Percentiles rank a stretch among this genome's conserved stretches.
Evolutionary conservation across 2,329 filamentous ascomycete species (phyloP).

Genomic region (Colletotrichum tabaci): DNA sequence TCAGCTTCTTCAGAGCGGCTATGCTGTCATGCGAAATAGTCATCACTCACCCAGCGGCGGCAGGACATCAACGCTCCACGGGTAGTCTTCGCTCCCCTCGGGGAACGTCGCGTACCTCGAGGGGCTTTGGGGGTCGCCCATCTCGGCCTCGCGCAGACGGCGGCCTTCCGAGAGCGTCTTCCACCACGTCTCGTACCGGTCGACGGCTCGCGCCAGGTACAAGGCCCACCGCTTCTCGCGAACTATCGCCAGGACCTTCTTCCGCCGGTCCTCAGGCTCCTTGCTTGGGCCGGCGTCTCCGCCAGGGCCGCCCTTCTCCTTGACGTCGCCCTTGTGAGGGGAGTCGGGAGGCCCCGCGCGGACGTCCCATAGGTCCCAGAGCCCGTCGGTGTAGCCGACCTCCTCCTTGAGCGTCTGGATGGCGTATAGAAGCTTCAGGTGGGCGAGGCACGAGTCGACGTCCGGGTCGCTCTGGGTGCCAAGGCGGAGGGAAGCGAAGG

Average conservation of each 20-base stretch:
- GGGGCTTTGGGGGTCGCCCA: conserved; percentile 46
- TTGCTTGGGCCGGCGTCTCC: conserved; percentile 41
- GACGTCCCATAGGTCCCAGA: conserved; percentile 75
- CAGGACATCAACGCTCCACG: conserved; percentile 60
- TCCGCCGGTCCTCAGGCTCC: conserved; percentile 50
- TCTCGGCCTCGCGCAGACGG: conserved; percentile 54
- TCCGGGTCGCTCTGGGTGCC: conserved; percentile 54
- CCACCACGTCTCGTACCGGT: conserved; percentile 80
- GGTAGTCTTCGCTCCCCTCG: conserved; percentile 44
- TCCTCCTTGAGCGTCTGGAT: conserved; percentile 78
- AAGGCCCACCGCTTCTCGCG: conserved; percentile 82
- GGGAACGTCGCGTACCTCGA: conserved; percentile 54
- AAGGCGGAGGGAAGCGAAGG: conserved; percentile 57
- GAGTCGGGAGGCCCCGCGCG: conserved; percentile 48
- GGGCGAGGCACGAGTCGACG: conserved; percentile 75
- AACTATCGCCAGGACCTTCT: conserved; percentile 64
- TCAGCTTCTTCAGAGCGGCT: neutral
- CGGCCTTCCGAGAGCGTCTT: conserved; percentile 50
- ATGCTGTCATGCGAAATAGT: conserved; percentile 5
- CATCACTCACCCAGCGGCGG: conserved; percentile 71
- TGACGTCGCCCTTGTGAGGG: conserved; percentile 16
- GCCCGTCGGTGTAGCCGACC: conserved; percentile 75
- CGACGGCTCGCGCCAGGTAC: conserved; percentile 77
- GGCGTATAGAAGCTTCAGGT: conserved; percentile 80
- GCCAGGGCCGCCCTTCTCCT: neutral